Evolutionary conservation across 2,329 filamentous ascomycete species (phyloP).

Genomic region (Macroventuria anomochaeta): DNA sequence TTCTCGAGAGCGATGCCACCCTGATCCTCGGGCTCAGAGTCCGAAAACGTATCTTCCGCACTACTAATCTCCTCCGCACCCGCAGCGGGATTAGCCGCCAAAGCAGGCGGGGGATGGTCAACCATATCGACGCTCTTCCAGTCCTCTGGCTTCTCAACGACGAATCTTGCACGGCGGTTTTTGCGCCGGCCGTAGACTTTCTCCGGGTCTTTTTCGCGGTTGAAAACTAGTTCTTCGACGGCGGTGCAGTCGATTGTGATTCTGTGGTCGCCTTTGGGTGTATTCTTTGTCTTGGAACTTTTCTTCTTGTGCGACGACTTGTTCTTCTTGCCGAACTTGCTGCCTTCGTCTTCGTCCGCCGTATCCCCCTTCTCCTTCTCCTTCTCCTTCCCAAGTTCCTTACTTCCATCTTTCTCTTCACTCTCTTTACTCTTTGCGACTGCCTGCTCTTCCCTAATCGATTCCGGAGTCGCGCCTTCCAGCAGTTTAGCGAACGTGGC

Average conservation of each 20-base stretch:
- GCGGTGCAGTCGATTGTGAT: slow-evolving; percentile 58
- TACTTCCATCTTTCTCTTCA: background rate
- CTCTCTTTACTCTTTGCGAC: background rate
- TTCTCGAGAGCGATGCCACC: slow-evolving; percentile 4
- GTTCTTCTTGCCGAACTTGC: slow-evolving; percentile 17
- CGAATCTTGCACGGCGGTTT: slow-evolving; percentile 53
- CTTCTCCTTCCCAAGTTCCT: too few species aligned
- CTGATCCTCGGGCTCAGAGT: slow-evolving; percentile 24
- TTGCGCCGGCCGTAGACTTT: slow-evolving; percentile 55
- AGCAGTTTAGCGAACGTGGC: slow-evolving; percentile 54
- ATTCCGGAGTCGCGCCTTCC: slow-evolving; percentile 43
- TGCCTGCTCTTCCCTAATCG: slow-evolving; percentile 27
- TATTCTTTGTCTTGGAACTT: slow-evolving; percentile 19
- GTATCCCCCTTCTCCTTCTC: slow-evolving; percentile 7
- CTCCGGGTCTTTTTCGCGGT: slow-evolving; percentile 53
- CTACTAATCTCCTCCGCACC: background rate
- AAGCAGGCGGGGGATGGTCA: slow-evolving; percentile 30
- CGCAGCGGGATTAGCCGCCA: too few species aligned
- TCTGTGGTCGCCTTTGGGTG: slow-evolving; percentile 58
- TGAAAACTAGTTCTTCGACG: slow-evolving; percentile 61
- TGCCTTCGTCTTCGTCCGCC: background rate
- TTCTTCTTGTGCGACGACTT: slow-evolving; percentile 39
- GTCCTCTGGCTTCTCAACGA: slow-evolving; percentile 48
- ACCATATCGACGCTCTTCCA: slow-evolving; percentile 56
- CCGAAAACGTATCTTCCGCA: slow-evolving; percentile 17